Evolutionary conservation across 2,329 filamentous ascomycete genomes (phyloP), one percentile per base, ranked within the genome.

Genomic region (Aspergillus pseudotamarii): DNA sequence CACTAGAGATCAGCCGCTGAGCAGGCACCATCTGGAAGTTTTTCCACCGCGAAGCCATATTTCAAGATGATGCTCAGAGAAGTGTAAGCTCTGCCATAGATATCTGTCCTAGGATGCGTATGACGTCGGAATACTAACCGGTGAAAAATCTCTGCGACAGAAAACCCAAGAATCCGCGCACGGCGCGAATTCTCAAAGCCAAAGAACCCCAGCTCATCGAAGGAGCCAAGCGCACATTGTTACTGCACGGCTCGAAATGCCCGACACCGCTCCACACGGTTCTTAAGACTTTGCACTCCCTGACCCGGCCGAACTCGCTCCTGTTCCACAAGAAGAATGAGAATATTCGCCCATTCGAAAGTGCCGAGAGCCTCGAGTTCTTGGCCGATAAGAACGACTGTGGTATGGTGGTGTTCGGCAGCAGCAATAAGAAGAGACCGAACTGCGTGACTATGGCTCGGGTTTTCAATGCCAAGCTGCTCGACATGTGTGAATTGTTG

Each of bases 261-360:
- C 94, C 92, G 53, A 89, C 94, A 72, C 82, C 95, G 56, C 84
- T 93, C 62, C 89, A 96, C 80, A 90, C 94, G 71, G 92, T 93
- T 62, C 84, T 97, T 66, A 90, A 88, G 69, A 95, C 97, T 73
- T 86, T 99, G 61, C 88, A 93, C 79, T 87, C 92, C 56, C 84
- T 99, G 74, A 94, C 94, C 72, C 89, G 91, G 73, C 93, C 94
- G 2, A 85, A 94, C 65, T 89, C 90, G 68, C 90, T 96, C 79
- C 93, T 94, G 70, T 97, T 99, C 83, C 92, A 89, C 80, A 99
- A 98, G 86, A 98, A 98, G 84, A 99, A 99, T 80, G 85, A 89
- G 65, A 81, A 81, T 70, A 91, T 97, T 72, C 93, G 95, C 79
- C 95, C 95, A 2, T 99, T 99, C 79, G 94, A 97, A 79, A 93